A percentile compares a stretch with the other conserved stretches of the same genome.
These are phyloP conservation scores for Chrysanthemum seticuspe DNA, from an alignment of 129 eudicot genomes.

Conservation along the genomic window DNA sequence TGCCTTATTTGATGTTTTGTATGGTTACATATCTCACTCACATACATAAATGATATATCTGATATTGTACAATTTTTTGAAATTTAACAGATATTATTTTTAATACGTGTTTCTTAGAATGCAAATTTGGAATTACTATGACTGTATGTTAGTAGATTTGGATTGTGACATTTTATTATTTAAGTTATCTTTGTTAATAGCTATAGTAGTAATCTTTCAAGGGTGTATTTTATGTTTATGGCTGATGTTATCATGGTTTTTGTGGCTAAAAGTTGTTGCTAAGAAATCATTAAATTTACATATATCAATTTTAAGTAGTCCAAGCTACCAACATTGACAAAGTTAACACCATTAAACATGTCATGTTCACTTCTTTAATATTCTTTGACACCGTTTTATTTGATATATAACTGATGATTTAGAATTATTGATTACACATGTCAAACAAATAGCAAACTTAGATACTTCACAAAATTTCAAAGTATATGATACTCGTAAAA, in stretches of 20 bases:
- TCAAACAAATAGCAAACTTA: too few species aligned
- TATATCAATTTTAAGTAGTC: conserved; percentile 2
- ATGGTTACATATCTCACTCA: not conserved
- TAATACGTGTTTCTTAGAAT: not conserved
- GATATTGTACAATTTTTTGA: not conserved
- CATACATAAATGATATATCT: not conserved
- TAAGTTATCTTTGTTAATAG: not conserved
- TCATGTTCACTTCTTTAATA: conserved; percentile 22
- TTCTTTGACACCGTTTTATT: conserved; percentile 10
- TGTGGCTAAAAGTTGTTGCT: conserved; percentile 28
- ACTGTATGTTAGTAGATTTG: not conserved
- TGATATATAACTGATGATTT: not conserved
- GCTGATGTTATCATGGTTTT: conserved; percentile 7
- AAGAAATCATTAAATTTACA: conserved; percentile 1
- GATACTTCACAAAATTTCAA: not conserved
- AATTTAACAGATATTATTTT: not conserved
- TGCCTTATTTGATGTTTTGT: not conserved
- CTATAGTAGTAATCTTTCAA: too few species aligned
- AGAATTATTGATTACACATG: not conserved
- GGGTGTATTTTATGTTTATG: not conserved
- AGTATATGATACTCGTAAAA: too few species aligned
- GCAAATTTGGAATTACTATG: not conserved
- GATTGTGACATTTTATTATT: not conserved
- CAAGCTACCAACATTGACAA: conserved; percentile 6
- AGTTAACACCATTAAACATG: not conserved